Evolutionary conservation across 2,329 filamentous ascomycete species (phyloP), one percentile per base, ranked within the genome.

Genomic region (Apiospora koreana): DNA sequence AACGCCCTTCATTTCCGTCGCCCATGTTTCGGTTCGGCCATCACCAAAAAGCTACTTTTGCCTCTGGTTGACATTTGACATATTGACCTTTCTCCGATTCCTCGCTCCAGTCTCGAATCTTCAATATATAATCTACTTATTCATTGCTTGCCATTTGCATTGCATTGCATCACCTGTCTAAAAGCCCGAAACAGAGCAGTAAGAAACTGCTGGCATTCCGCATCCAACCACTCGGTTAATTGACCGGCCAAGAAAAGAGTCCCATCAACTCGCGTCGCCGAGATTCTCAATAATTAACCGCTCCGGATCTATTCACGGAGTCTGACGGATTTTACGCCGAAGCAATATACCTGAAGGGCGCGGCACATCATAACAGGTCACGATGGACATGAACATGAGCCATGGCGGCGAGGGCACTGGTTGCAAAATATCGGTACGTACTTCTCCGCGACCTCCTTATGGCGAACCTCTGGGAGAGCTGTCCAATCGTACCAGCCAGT

Each of bases 341-440:
- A 50, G 28, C 12, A 50, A 50, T 28, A 2, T 28, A 16, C 23
- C 16, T 1, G 6, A 50, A 28, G 4, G 23, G 23, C 48, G 23
- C 48, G 48, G 48, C 48, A 18, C 6, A 54, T 54, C 50, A 58
- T 2, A 58, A 10, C 7, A 16, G 8, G 18, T 6, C 38, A 68
- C 2, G 18, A 68, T 68, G 66, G 66, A 68, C n/a, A 67, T 67
- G 65, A 14, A 23, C 28, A 46, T 65, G 41, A 43, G 38, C 41
- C 42, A 65, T 25, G 42, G 68, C 25, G 31, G 68, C 68, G 68
- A 16, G 41, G 14, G 41, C 42, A 65, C 28, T 4, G 43, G n/a
- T 9, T 66, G 58, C 43, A 50, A 58, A 58, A 31, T 48, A 54
- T 42, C 68, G 46, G 66, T 68, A 68, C 42, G 43, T 69, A 31